Evolutionary conservation across 2,329 filamentous ascomycete genomes (phyloP).

Genomic region (Emmonsia crescens): DNA sequence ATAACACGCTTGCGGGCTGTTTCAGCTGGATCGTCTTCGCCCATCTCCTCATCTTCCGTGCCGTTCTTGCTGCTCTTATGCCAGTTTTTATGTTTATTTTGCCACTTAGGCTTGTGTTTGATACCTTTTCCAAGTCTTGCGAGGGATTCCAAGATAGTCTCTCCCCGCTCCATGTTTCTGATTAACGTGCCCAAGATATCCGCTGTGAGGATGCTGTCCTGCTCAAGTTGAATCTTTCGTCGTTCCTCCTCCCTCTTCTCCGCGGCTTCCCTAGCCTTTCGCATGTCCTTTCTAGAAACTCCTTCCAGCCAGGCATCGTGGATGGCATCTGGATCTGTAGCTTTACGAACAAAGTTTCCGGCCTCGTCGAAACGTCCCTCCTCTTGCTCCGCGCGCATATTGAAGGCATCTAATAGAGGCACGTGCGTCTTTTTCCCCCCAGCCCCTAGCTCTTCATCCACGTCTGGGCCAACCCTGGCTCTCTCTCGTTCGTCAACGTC

Average conservation of each 20-base stretch:
- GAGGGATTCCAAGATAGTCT: slow-evolving; percentile 81
- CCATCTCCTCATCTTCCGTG: slow-evolving; percentile 57
- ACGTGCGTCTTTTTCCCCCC: slow-evolving; percentile 88
- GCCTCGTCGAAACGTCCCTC: slow-evolving; percentile 85
- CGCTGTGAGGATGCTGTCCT: slow-evolving; percentile 62
- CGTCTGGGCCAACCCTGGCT: slow-evolving; percentile 60
- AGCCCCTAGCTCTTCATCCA: slow-evolving; percentile 83
- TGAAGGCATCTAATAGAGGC: slow-evolving; percentile 91
- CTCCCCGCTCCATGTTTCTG: slow-evolving; percentile 59
- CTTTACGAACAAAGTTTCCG: slow-evolving; percentile 86
- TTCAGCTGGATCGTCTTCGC: slow-evolving; percentile 59
- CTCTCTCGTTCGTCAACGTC: slow-evolving; percentile 55
- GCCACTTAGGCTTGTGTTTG: slow-evolving; percentile 49
- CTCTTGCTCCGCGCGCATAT: slow-evolving; percentile 80
- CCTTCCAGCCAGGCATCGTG: slow-evolving; percentile 92
- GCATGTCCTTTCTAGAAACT: slow-evolving; percentile 87
- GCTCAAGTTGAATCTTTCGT: slow-evolving; percentile 57
- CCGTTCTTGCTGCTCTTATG: slow-evolving; percentile 26
- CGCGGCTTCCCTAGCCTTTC: slow-evolving; percentile 72
- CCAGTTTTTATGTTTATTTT: slow-evolving; percentile 41
- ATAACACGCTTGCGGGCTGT: slow-evolving; percentile 60
- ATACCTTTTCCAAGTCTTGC: slow-evolving; percentile 64
- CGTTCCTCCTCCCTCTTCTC: slow-evolving; percentile 72
- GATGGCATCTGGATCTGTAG: slow-evolving; percentile 73
- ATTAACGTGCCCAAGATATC: slow-evolving; percentile 69